Evolutionary conservation across 352 stramenopile species (phyloP).

Genomic region (Phytophthora fragariaefolia): DNA sequence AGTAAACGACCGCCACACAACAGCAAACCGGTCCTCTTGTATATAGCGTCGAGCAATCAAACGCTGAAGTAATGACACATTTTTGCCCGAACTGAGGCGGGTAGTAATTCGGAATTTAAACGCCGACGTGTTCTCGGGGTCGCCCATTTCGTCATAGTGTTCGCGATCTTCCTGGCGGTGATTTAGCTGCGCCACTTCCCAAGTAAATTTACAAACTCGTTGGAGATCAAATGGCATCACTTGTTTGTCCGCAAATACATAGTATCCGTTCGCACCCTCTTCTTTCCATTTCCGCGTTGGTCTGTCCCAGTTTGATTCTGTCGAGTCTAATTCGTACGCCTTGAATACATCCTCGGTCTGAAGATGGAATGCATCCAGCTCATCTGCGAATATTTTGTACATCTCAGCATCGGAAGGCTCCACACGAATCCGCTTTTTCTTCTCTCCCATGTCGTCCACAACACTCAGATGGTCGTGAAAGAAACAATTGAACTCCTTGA

Average conservation of each 20-base stretch:
- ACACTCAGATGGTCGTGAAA: neutral
- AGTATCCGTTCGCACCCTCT: conserved; percentile 19
- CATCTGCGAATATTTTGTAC: conserved; percentile 7
- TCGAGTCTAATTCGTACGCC: conserved; percentile 15
- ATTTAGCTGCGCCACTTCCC: conserved; percentile 18
- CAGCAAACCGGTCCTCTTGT: conserved; percentile 2
- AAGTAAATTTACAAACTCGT: conserved; percentile 5
- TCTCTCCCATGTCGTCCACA: neutral
- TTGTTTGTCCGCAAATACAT: conserved; percentile 14
- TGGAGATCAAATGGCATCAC: conserved; percentile 14
- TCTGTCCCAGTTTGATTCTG: conserved; percentile 3
- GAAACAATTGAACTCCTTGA: conserved; percentile 18
- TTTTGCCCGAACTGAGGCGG: conserved; percentile 16
- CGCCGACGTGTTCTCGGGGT: conserved; percentile 12
- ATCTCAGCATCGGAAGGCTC: conserved; percentile 26
- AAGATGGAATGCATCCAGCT: conserved; percentile 8
- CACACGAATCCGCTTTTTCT: conserved; percentile 20
- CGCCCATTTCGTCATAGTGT: conserved; percentile 6
- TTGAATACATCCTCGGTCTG: conserved; percentile 25
- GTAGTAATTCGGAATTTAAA: conserved; percentile 26
- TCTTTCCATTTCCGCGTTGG: conserved; percentile 19
- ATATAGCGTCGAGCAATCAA: conserved; percentile 12
- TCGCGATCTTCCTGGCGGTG: conserved; percentile 29
- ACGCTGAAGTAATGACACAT: conserved; percentile 19
- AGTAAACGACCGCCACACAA: conserved; percentile 22